Base-by-base conservation (phyloP, 495 filamentous ascomycete species). In the Trichoderma reesei region DNA sequence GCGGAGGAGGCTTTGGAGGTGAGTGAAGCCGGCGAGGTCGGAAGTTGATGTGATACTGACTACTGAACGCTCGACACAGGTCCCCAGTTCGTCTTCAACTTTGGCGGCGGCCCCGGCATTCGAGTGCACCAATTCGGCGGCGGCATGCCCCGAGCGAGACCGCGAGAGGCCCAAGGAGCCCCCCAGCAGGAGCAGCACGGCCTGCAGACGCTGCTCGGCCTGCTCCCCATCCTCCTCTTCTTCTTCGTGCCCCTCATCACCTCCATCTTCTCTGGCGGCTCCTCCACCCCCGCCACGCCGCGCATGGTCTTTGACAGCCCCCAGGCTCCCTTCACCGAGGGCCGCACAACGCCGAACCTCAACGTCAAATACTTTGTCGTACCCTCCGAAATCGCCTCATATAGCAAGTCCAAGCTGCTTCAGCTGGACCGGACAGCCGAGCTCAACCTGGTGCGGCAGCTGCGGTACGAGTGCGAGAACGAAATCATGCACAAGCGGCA, bases 121-220 rank as follows among this genome's bases (percentile, higher is more conserved):
- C 80, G 91, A 60, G 89, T 96, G 60, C 91, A 94, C 72, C 90
- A 93, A 68, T 94, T 96, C 72, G 91, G 89, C 48, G 90, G 90
- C 11, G 75, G 78, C 11, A 68, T 73, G 56, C 90, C 89, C 44
- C 78, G 89, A 62, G 80, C 85, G 72, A 83, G 90, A 72, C 89
- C 90, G 56, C 80, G 86, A 63, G 80, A 89, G 70, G 79, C 86
- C 36, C 81, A 88, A 65, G 73, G 79, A 6, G 67, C 76, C 42
- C n/a, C 20, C 69, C 78, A 65, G 76, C 82, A 66, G 64, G 71
- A 65, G 71, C 77, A 75, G 62, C 79, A 74, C 70, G 74, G 66
- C 51, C 85, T 68, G 76, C 81, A 70, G 74, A 89, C 78, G 8
- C 67, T 90, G 60, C 73, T 84, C 65, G 79, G 84, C 56, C 79